These are phyloP conservation scores for Astrothelium macrocarpum DNA, from an alignment of 495 filamentous ascomycete species.

Conservation along the genomic window DNA sequence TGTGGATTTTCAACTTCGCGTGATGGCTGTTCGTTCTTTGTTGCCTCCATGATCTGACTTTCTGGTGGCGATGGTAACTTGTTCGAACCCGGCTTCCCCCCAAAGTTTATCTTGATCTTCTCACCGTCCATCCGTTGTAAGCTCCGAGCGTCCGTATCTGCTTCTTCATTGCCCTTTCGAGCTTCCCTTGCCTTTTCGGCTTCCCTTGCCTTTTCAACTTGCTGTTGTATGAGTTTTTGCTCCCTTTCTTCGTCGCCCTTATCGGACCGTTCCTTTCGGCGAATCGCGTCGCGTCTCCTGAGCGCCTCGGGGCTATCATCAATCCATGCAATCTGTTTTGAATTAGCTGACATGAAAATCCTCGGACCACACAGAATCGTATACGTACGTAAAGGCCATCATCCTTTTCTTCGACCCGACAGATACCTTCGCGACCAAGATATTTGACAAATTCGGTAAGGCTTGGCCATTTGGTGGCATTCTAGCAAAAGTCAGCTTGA, in stretches of 20 bases:
- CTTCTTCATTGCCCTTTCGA: slow-evolving; percentile 5
- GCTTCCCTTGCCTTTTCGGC: slow-evolving; percentile 24
- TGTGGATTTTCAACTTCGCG: slow-evolving; percentile 2
- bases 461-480: slow-evolving; percentile 74
- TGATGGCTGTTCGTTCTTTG: not conserved
- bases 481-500: too few species aligned
- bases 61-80: slow-evolving; percentile 21
- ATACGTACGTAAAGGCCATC: too few species aligned
- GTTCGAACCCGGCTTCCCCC: slow-evolving; percentile 34
- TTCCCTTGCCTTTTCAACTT: slow-evolving; percentile 62
- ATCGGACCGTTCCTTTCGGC: slow-evolving; percentile 75
- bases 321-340: slow-evolving; percentile 78
- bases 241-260: slow-evolving; percentile 86
- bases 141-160: not conserved
- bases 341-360: too few species aligned
- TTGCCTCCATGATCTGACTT: not conserved
- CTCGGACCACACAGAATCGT: too few species aligned
- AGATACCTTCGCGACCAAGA: slow-evolving; percentile 74
- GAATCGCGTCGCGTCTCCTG: slow-evolving; percentile 63
- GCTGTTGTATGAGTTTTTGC: slow-evolving; percentile 64
- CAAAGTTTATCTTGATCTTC: slow-evolving; percentile 73
- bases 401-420: slow-evolving; percentile 79
- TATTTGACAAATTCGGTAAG: slow-evolving; percentile 83
- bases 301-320: slow-evolving; percentile 82
- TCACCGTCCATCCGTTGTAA: slow-evolving; percentile 66